phyloP scores from a whole-genome alignment of 2,329 filamentous ascomycete genomes.

The Verticillium albo-atrum region DNA sequence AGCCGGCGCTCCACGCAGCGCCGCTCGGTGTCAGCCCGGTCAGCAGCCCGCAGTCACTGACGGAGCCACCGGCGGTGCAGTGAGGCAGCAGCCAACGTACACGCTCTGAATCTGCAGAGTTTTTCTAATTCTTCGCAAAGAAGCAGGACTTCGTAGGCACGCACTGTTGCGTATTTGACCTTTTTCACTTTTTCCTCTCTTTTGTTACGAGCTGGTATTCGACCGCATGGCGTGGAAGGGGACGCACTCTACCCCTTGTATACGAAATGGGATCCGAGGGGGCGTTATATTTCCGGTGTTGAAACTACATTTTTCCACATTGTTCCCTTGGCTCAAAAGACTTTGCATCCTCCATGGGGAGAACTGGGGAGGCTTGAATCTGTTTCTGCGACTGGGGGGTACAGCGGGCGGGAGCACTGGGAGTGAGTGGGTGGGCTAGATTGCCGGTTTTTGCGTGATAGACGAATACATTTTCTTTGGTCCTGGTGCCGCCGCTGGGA shows the following conservation, averaged over 20 bases:
- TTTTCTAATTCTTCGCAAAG: conserved; percentile 10
- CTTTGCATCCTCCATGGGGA: not conserved
- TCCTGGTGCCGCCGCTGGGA: not conserved
- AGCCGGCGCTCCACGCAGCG: conserved; percentile 83
- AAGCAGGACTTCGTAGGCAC: conserved; percentile 6
- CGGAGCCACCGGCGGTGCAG: not conserved
- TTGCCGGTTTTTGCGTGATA: not conserved
- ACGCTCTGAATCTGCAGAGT: conserved; percentile 17
- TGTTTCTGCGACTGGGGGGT: not conserved
- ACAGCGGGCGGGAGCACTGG: not conserved
- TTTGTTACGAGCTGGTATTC: not conserved
- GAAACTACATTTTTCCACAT: not conserved
- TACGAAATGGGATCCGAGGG: not conserved
- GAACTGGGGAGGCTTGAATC: not conserved
- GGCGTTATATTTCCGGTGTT: not conserved
- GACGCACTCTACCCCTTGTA: not conserved
- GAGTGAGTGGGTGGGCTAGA: not conserved
- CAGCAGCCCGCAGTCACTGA: conserved; percentile 28
- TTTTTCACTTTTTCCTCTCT: conserved; percentile 1
- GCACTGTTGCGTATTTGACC: not conserved
- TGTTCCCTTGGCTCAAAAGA: not conserved
- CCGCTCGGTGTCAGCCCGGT: conserved; percentile 69
- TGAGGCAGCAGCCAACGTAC: not conserved
- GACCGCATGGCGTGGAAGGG: not conserved
- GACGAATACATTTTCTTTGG: not conserved